Conservation (phyloP, 116 monocot genomes). For the Papilionanthe hybrid region DNA sequence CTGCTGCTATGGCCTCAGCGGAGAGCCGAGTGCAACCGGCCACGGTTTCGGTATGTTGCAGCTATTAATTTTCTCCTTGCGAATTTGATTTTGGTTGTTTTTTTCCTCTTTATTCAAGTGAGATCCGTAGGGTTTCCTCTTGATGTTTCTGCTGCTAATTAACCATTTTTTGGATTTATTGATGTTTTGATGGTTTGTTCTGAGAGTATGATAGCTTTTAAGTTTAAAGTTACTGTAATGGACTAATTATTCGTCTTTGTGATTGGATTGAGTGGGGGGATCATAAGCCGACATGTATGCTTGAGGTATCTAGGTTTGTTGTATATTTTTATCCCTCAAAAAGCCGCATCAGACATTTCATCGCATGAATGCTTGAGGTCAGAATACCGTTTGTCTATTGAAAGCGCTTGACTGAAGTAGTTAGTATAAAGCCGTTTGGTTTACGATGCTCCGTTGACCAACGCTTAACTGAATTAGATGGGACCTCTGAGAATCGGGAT, state of each 20-base stretch:
- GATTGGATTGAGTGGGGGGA: neutral
- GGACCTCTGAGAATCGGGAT: neutral
- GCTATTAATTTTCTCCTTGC: neutral
- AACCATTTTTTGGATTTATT: neutral
- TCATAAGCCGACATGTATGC: neutral
- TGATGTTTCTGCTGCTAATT: neutral
- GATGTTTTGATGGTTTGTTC: neutral
- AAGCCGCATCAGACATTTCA: neutral
- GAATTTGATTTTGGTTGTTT: neutral
- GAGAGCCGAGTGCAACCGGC: conserved; percentile 17
- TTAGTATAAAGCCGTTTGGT: neutral
- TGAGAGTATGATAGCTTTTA: neutral
- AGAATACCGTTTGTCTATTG: neutral
- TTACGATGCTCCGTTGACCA: neutral
- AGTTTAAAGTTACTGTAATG: neutral
- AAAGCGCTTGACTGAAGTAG: neutral
- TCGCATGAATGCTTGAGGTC: neutral
- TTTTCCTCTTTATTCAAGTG: neutral
- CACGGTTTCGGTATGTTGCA: conserved; percentile 2
- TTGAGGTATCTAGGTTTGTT: neutral
- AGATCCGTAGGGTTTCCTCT: neutral
- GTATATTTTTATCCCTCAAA: neutral
- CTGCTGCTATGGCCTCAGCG: conserved; percentile 13
- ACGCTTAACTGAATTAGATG: neutral
- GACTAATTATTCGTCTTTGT: neutral